Conservation (phyloP, 345 rosid genomes). For the Carallia pectinifolia region DNA sequence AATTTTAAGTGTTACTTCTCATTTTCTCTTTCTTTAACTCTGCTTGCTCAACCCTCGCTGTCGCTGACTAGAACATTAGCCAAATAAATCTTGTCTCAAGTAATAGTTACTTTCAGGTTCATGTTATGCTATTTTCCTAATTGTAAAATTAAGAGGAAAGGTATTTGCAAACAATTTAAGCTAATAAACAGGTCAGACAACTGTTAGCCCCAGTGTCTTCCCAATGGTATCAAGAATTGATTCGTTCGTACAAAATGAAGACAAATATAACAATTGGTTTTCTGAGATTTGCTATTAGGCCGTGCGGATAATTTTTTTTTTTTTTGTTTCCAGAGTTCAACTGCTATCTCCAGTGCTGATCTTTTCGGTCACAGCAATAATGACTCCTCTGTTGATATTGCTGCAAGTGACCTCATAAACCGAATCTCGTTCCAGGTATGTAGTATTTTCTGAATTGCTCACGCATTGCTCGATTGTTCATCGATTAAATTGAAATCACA, state of each 20-base stretch:
- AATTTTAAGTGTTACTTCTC: neutral
- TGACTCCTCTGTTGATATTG: conserved; percentile 51
- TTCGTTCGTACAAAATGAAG: neutral
- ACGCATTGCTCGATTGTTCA: neutral
- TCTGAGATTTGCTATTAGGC: neutral
- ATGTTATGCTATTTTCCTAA: too few relatives aligned
- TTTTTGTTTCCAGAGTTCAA: conserved; percentile 56
- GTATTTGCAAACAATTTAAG: too few relatives aligned
- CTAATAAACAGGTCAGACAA: too few relatives aligned
- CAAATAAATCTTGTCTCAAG: too few relatives aligned
- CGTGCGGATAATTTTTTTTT: neutral
- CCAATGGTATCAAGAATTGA: too few relatives aligned
- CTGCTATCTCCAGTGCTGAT: conserved; percentile 96
- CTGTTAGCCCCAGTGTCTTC: too few relatives aligned
- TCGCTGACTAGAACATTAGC: too few relatives aligned
- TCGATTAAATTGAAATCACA: neutral
- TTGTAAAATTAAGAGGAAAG: too few relatives aligned
- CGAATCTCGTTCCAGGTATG: conserved; percentile 87
- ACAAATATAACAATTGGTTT: neutral
- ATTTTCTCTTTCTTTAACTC: neutral
- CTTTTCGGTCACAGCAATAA: conserved; percentile 64
- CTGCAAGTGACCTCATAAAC: conserved; percentile 83
- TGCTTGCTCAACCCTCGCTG: neutral
- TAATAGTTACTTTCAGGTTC: too few relatives aligned
- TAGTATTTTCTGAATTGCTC: neutral